Evolutionary conservation across 1,284 basidiomycete genomes (phyloP).

Genomic region (Rhodofomes roseus): DNA sequence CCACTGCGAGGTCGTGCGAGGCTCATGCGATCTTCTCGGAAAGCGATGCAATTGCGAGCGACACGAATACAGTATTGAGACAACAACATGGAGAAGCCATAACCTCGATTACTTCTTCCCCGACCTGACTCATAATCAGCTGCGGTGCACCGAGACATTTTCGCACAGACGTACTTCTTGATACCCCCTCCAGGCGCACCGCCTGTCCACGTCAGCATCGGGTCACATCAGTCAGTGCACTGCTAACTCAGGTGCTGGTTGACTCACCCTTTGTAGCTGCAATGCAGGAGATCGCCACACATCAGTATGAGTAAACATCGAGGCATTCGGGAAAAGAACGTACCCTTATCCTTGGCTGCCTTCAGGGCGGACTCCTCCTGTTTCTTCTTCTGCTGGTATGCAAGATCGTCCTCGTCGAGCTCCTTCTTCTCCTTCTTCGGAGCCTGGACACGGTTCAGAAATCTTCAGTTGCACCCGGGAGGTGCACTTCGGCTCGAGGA

Average conservation of each 20-base stretch:
- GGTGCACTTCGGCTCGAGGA: neutral
- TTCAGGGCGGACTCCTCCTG: conserved; percentile 66
- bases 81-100: too few relatives aligned
- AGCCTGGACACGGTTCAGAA: conserved; percentile 39
- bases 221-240: neutral
- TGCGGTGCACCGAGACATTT: neutral
- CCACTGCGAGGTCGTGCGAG: neutral
- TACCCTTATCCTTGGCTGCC: conserved; percentile 66
- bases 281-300: too few relatives aligned
- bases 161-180: conserved; percentile 62
- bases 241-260: neutral
- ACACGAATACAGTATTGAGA: too few relatives aligned
- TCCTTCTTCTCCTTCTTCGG: conserved; percentile 78
- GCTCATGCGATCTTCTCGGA: too few relatives aligned
- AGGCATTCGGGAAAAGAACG: neutral
- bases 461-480: neutral
- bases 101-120: conserved; percentile 16
- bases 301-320: neutral
- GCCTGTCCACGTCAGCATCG: conserved; percentile 32
- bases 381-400: conserved; percentile 74
- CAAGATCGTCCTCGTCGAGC: conserved; percentile 62
- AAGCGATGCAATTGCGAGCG: neutral
- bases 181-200: conserved; percentile 72
- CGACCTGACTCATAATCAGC: neutral
- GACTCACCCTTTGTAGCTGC: conserved; percentile 61